Evolutionary conservation across 768 basidiomycete genomes (phyloP), one percentile per base, ranked within the genome.

Genomic region (Mrakia frigida): DNA sequence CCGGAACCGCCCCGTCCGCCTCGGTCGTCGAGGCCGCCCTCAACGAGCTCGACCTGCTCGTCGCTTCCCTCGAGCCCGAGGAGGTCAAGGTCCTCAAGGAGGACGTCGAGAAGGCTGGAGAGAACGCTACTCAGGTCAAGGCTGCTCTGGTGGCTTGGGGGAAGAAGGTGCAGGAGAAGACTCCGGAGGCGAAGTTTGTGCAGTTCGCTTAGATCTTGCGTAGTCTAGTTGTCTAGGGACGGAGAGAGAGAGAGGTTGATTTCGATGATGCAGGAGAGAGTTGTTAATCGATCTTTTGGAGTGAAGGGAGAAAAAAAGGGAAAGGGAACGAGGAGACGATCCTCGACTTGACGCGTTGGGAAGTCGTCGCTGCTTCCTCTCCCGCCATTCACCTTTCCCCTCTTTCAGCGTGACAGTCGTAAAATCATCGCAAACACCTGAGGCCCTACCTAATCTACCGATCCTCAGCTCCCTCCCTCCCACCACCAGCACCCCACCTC

Each of bases 21-120:
- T 59, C 81, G 0, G 80, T 80, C 61, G 82, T 86, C 79, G 85
- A 85, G 79, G 82, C 81, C 60, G 83, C 84, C 73, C 81, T 86
- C 65, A 78, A 80, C 75, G 85, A 85, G 80, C 80, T 86, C 76
- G 85, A 86, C 79, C 41, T 79, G 10, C 79, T 85, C 56, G 82
- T 82, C 73, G 82, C 83, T 61, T 73, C 81, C 0, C 79, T 84
- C 60, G 84, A 86, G 79, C 83, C 85, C 18, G 84, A 85, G 75
- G 81, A 83, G 52, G 82, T 84, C 52, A 83, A 81, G 67, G 82
- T 80, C 59, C 74, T 86, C 73, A 84, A 84, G 81, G 82, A 82
- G 73, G 80, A 81, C 68, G 81, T 84, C 50, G 85, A 86, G 69
- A 80, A 80, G 73, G 84, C 82, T 28, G 82, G 82, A 52, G 79